These are phyloP conservation scores for Laguncularia racemosa DNA, from an alignment of 345 rosid species.

Conservation along the genomic window DNA sequence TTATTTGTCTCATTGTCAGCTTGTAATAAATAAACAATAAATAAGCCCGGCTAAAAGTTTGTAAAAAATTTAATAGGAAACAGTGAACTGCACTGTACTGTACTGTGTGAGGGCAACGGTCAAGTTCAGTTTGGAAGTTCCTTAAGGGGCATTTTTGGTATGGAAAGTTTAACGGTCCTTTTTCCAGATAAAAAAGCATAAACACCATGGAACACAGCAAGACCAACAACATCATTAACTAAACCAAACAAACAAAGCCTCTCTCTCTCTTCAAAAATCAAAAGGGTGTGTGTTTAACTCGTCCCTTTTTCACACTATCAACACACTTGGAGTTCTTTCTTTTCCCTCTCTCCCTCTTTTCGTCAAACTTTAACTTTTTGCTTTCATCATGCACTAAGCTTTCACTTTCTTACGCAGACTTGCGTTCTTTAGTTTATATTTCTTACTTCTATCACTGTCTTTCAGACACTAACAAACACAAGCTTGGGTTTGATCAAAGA, in stretches of 20 bases:
- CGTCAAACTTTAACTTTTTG: conserved; percentile 7
- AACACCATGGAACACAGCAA: conserved; percentile 1
- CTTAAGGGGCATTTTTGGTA: conserved; percentile 36
- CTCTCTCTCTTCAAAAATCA: background rate
- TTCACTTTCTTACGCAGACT: conserved; percentile 9
- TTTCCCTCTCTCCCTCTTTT: conserved; percentile 5
- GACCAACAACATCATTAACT: background rate
- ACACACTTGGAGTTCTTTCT: conserved; percentile 1
- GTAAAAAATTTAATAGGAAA: conserved; percentile 9
- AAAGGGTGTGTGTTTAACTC: conserved; percentile 35
- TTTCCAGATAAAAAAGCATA: conserved; percentile 5
- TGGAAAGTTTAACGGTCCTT: conserved; percentile 23
- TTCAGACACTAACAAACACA: background rate
- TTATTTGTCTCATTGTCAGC: background rate
- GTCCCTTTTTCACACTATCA: conserved; percentile 1
- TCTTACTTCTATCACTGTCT: background rate
- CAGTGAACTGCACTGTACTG: background rate
- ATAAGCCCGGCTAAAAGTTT: background rate
- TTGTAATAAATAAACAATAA: background rate
- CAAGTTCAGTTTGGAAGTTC: conserved; percentile 32
- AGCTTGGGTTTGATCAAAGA: background rate
- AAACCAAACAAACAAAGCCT: background rate
- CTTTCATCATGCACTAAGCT: background rate
- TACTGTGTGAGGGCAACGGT: conserved; percentile 37
- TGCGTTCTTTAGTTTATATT: conserved; percentile 6